Conservation (phyloP, 495 filamentous ascomycete genomes). For the Talaromyces borbonicus region DNA sequence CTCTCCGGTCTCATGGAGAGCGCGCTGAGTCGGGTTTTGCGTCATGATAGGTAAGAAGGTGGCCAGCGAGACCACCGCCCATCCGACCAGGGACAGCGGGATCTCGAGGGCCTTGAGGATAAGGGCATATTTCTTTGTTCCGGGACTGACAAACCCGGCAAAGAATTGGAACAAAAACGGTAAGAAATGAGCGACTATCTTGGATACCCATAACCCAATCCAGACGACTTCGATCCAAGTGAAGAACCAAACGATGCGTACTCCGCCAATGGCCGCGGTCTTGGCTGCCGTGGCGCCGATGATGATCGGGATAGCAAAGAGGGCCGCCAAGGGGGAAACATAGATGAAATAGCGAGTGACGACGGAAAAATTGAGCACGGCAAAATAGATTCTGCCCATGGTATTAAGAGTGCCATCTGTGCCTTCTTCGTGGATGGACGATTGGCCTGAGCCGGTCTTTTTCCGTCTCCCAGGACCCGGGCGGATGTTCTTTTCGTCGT, state of each 20-base stretch:
- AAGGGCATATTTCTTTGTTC: constrained; percentile 84
- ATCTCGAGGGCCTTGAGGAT: constrained; percentile 73
- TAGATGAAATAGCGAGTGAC: constrained; percentile 85
- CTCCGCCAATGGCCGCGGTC: constrained; percentile 49
- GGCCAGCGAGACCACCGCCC: constrained; percentile 69
- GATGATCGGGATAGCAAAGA: constrained; percentile 75
- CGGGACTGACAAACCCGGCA: constrained; percentile 80
- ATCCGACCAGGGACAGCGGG: constrained; percentile 77
- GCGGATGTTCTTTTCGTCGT: constrained; percentile 45
- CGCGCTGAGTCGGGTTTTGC: constrained; percentile 28
- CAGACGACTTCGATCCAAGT: constrained; percentile 88
- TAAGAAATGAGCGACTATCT: constrained; percentile 69
- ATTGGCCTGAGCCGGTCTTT: constrained; percentile 40
- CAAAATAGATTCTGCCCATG: constrained; percentile 83
- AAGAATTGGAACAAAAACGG: constrained; percentile 79
- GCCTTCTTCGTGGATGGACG: constrained; percentile 32
- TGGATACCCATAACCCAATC: constrained; percentile 79
- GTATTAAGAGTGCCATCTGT: constrained; percentile 57
- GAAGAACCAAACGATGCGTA: constrained; percentile 70
- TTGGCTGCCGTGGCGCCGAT: constrained; percentile 49
- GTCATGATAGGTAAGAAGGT: constrained; percentile 66
- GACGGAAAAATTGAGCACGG: constrained; percentile 74
- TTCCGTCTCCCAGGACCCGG: constrained; percentile 33
- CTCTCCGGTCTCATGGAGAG: constrained; percentile 20
- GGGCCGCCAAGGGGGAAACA: constrained; percentile 62